Conservation (phyloP, 345 rosid genomes). For the Diplotaxis tenuifolia region DNA sequence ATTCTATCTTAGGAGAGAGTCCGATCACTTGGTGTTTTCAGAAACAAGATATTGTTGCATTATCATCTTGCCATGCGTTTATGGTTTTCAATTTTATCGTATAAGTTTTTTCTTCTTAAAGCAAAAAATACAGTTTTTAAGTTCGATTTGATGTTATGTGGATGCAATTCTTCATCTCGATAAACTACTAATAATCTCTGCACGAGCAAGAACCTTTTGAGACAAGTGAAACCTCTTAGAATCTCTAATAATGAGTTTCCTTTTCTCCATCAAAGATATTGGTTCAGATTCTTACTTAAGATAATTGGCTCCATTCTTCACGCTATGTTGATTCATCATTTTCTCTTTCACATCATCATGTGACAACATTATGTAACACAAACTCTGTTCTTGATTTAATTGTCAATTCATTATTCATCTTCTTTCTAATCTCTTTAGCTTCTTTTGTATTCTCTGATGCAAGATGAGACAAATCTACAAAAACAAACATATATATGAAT, state of each 20-base stretch:
- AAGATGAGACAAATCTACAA: slow-evolving; percentile 63
- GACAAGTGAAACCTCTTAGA: slow-evolving; percentile 78
- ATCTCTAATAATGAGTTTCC: slow-evolving; percentile 56
- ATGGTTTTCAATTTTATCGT: too few species aligned
- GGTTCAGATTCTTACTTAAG: slow-evolving; percentile 49
- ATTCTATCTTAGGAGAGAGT: too few species aligned
- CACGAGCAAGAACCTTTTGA: slow-evolving; percentile 59
- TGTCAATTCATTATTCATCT: slow-evolving; percentile 45
- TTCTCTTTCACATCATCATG: slow-evolving; percentile 61
- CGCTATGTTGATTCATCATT: slow-evolving; percentile 59
- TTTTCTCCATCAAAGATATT: slow-evolving; percentile 54
- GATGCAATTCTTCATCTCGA: too few species aligned
- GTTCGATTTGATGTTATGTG: too few species aligned
- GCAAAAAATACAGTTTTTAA: too few species aligned
- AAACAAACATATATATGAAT: slow-evolving; percentile 51
- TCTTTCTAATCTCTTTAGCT: slow-evolving; percentile 48
- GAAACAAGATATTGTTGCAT: too few species aligned
- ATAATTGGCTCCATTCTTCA: slow-evolving; percentile 52
- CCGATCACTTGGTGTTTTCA: too few species aligned
- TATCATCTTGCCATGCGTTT: too few species aligned
- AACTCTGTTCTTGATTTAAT: slow-evolving; percentile 38
- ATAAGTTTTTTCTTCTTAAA: too few species aligned
- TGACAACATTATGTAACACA: slow-evolving; percentile 67
- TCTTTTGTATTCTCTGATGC: slow-evolving; percentile 46
- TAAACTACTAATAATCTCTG: slow-evolving; percentile 57